phyloP scores from a whole-genome alignment of 2,329 filamentous ascomycete species.

The Fusarium camptoceras region DNA sequence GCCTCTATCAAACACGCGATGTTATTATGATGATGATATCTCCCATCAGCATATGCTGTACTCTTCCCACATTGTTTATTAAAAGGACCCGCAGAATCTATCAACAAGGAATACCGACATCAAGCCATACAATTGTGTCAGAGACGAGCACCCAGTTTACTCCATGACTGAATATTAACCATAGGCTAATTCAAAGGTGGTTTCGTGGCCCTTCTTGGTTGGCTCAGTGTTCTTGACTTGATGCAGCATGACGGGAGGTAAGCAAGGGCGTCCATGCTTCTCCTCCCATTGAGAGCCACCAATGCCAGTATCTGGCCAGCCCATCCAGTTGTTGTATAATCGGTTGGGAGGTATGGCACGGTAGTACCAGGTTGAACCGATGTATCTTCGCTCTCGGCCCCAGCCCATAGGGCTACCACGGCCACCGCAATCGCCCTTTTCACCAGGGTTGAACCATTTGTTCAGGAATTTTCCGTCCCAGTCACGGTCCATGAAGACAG shows the following conservation, averaged over 20 bases:
- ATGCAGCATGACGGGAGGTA: slow-evolving; percentile 70
- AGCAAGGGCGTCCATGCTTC: slow-evolving; percentile 65
- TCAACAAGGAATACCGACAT: slow-evolving; percentile 17
- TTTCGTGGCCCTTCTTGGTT: slow-evolving; percentile 58
- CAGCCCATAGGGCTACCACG: slow-evolving; percentile 68
- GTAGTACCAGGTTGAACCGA: slow-evolving; percentile 72
- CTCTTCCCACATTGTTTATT: slow-evolving; percentile 2
- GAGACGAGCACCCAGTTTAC: not conserved
- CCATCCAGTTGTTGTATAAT: slow-evolving; percentile 73
- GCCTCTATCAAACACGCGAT: slow-evolving; percentile 28
- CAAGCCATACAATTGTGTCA: slow-evolving; percentile 8
- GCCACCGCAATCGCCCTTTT: slow-evolving; percentile 65
- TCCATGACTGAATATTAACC: slow-evolving; percentile 46
- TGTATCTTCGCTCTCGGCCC: slow-evolving; percentile 68
- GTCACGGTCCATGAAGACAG: slow-evolving; percentile 81
- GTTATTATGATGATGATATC: slow-evolving; percentile 36
- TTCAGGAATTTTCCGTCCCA: slow-evolving; percentile 69
- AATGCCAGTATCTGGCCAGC: slow-evolving; percentile 66
- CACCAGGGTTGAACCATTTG: slow-evolving; percentile 71
- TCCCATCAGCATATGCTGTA: slow-evolving; percentile 37
- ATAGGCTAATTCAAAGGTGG: slow-evolving; percentile 54
- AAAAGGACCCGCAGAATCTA: slow-evolving; percentile 13
- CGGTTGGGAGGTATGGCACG: slow-evolving; percentile 67
- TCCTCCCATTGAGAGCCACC: slow-evolving; percentile 69
- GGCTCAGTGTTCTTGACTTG: slow-evolving; percentile 69